These are phyloP conservation scores for Pinus tabuliformis DNA, from an alignment of 75 land plant genomes.

Conservation along the genomic window DNA sequence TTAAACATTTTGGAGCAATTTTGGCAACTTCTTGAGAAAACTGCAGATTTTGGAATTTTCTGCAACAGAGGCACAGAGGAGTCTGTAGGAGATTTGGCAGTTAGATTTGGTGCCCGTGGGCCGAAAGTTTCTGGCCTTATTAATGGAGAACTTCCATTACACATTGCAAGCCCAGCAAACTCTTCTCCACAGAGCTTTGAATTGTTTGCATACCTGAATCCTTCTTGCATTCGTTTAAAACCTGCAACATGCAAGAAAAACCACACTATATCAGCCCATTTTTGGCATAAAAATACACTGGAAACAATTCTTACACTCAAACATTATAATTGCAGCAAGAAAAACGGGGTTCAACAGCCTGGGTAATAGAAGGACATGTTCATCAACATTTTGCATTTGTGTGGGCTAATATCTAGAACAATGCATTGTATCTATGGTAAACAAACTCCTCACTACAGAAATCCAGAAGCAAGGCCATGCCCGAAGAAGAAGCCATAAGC, in stretches of 20 bases:
- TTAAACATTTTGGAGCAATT: conserved; percentile 21
- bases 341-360: no score
- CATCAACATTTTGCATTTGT: no score
- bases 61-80: neutral
- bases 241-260: conserved; percentile 31
- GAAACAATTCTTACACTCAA: neutral
- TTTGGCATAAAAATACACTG: neutral
- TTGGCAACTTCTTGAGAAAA: conserved; percentile 17
- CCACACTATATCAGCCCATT: neutral
- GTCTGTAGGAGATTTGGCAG: conserved; percentile 5
- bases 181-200: conserved; percentile 66
- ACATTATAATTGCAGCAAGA: no score
- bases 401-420: no score
- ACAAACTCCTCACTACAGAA: no score
- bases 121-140: conserved; percentile 40
- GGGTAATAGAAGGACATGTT: no score
- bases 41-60: conserved; percentile 45
- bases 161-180: conserved; percentile 33
- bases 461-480: no score
- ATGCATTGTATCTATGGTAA: no score
- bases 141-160: conserved; percentile 13
- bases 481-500: no score
- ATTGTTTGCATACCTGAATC: conserved; percentile 75
- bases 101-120: conserved; percentile 3
- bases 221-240: conserved; percentile 45